Percentiles rank a stretch among this genome's conserved stretches.
These are phyloP conservation scores for Leptographium wingfieldii DNA, from an alignment of 2,329 filamentous ascomycete genomes.

Conservation along the genomic window DNA sequence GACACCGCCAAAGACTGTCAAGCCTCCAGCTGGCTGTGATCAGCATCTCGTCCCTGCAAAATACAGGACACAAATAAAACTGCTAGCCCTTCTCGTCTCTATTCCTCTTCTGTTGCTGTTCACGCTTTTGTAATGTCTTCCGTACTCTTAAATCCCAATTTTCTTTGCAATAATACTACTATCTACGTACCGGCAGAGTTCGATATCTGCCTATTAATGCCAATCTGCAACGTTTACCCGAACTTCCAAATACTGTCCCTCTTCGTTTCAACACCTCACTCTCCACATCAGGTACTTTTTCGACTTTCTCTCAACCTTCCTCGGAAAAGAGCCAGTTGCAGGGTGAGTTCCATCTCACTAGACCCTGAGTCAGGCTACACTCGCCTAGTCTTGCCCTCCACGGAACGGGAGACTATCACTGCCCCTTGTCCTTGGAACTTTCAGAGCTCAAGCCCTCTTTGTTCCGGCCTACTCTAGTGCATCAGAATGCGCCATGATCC, in stretches of 20 bases:
- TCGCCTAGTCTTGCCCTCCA: neutral
- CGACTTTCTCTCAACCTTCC: neutral
- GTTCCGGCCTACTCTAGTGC: neutral
- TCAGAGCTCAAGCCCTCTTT: neutral
- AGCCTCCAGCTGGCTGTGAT: neutral
- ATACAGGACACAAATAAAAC: neutral
- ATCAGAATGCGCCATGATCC: neutral
- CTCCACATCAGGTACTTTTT: neutral
- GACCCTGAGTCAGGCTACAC: neutral
- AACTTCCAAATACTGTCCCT: neutral
- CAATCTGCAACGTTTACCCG: neutral
- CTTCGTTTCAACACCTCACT: neutral
- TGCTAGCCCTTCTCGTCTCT: neutral
- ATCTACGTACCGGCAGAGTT: no score
- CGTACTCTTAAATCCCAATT: neutral
- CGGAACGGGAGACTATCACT: neutral
- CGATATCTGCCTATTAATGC: neutral
- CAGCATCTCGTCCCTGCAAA: neutral
- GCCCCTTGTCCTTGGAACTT: neutral
- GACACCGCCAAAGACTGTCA: neutral
- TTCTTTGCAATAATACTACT: neutral
- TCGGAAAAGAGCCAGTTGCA: neutral
- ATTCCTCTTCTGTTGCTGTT: neutral
- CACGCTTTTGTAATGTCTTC: neutral
- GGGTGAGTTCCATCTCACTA: neutral